Evolutionary conservation across 805 yeast species (phyloP), one percentile per base, ranked within the genome.

Genomic region (Yueomyces sinensis): DNA sequence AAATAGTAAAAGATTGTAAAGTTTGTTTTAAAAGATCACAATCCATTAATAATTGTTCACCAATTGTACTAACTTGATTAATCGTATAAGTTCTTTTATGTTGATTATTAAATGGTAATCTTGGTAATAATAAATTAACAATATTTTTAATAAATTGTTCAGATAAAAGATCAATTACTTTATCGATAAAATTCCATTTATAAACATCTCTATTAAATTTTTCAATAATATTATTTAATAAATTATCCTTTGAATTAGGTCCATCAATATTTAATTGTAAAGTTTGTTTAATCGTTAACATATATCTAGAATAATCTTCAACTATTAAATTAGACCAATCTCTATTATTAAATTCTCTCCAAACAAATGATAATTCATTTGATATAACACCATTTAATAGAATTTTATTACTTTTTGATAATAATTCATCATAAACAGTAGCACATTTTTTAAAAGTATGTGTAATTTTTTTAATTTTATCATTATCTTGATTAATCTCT

Each of bases 31-130:
- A 53, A 7, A 70, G 64, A 28, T 76, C 75, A 2, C 81, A 49
- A 57, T 89, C 98, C 17, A 81, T 59, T 28, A 78, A 59, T 48
- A 89, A 63, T 52, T 89, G 96, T 52, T 87, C 95, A 3, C 89
- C 80, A 47, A 67, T 68, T 24, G 35, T 42, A 4, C 52, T 40
- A n/a, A 64, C 56, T 19, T 44, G 47, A 3, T 68, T 68, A 5
- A n/a, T 2, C 5, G 28, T n/a, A 25, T 11, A 13, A 9, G 13
- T 25, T 5, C 28, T 9, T 13, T 5, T 9, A 7, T 7, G 24
- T 25, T 6, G 6, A 17, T 17, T 15, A 15, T 13, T 13, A 11
- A 74, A 62, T 28, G 76, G 82, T 2, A 75, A 63, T n/a, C 74
- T 58, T 0, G 95, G 94, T 36, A 72, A 76, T 28, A 57, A 29